Percentiles rank a stretch among this genome's conserved stretches.
Evolutionary conservation across 441 rosid genomes (phyloP).

Genomic region (Gossypium davidsonii): DNA sequence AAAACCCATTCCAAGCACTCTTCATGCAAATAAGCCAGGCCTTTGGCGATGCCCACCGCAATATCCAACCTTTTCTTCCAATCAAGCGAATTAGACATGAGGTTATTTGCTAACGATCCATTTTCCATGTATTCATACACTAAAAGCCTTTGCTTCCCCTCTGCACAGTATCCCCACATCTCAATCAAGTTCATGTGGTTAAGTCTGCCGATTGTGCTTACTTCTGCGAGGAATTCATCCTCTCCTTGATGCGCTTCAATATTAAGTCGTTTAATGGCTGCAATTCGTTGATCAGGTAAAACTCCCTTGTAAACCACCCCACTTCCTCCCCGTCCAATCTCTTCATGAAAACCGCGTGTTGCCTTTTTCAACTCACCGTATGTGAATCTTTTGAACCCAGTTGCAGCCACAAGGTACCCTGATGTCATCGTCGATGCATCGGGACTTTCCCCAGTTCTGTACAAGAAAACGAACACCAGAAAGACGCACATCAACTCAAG

Average conservation of each 20-base stretch:
- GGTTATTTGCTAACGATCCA: background rate
- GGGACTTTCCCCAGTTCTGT: background rate
- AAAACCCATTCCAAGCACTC: background rate
- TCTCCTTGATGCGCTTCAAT: background rate
- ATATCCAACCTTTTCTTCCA: background rate
- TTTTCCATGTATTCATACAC: slow-evolving; percentile 4
- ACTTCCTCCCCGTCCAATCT: slow-evolving; percentile 4
- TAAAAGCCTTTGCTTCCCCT: background rate
- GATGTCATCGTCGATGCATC: background rate
- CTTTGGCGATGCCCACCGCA: background rate
- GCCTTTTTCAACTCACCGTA: background rate
- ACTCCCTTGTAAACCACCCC: slow-evolving; percentile 10
- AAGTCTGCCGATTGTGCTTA: slow-evolving; percentile 6
- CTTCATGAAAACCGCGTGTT: background rate
- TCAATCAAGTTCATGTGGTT: slow-evolving; percentile 11
- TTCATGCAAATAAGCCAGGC: background rate
- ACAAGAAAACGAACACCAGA: slow-evolving; percentile 17
- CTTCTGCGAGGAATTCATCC: slow-evolving; percentile 3
- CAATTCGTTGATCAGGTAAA: background rate
- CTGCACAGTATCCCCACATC: slow-evolving; percentile 10
- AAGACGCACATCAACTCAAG: slow-evolving; percentile 15
- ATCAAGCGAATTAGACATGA: background rate
- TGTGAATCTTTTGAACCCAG: background rate
- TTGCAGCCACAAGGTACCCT: background rate
- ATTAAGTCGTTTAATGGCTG: slow-evolving; percentile 6